Percentiles rank a stretch among this genome's conserved stretches.
Conservation (phyloP, 2,329 filamentous ascomycete species). For the Fusarium sp. region DNA sequence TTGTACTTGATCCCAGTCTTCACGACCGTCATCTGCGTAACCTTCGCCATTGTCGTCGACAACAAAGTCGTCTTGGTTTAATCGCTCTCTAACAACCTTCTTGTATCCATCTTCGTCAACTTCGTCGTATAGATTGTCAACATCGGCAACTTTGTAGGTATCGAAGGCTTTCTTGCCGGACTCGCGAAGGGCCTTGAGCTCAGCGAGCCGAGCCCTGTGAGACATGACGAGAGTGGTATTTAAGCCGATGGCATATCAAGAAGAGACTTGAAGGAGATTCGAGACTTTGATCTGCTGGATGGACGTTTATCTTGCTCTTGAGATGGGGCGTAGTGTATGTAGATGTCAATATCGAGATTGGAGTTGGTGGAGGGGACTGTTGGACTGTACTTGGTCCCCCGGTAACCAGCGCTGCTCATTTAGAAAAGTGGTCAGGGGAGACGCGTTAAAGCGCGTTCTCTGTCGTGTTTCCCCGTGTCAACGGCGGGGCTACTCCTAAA, state of each 20-base stretch:
- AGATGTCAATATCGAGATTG: slow-evolving; percentile 16
- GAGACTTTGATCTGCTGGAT: not conserved
- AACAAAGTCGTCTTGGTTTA: slow-evolving; percentile 97
- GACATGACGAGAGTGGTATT: slow-evolving; percentile 51
- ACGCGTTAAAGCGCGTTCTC: slow-evolving; percentile 38
- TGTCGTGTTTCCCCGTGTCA: slow-evolving; percentile 34
- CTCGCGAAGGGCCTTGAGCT: slow-evolving; percentile 85
- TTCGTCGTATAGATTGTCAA: slow-evolving; percentile 90
- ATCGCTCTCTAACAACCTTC: slow-evolving; percentile 87
- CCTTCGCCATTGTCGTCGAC: slow-evolving; percentile 98
- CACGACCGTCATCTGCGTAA: slow-evolving; percentile 95
- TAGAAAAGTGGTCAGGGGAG: slow-evolving; percentile 38
- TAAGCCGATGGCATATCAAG: slow-evolving; percentile 43
- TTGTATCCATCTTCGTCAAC: slow-evolving; percentile 98
- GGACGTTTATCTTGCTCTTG: slow-evolving; percentile 1
- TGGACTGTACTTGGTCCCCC: slow-evolving; percentile 30
- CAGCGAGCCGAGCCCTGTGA: slow-evolving; percentile 71
- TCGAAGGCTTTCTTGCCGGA: slow-evolving; percentile 93
- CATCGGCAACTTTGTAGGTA: slow-evolving; percentile 87
- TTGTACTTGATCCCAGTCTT: slow-evolving; percentile 87
- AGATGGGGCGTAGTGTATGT: slow-evolving; percentile 7
- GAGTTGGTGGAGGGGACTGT: slow-evolving; percentile 25
- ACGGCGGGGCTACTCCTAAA: slow-evolving; percentile 26
- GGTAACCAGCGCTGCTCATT: slow-evolving; percentile 37
- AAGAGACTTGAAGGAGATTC: not conserved